phyloP scores from a whole-genome alignment of 192 early-diverging fungal genomes.

The Coemansia sp. region DNA sequence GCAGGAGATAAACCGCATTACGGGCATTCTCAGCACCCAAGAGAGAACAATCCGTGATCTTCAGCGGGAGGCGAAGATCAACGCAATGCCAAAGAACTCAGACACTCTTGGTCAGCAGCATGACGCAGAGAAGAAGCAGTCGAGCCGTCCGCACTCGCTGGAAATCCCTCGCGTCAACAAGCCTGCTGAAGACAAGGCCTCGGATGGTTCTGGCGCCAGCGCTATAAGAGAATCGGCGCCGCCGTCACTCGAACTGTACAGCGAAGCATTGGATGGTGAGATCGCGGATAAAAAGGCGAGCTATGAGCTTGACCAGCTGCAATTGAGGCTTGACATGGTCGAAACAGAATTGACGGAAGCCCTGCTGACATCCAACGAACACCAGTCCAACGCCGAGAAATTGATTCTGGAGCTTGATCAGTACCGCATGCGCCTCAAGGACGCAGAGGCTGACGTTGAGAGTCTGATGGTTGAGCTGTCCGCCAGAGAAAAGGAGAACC shows the following conservation, averaged over 20 bases:
- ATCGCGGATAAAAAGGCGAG: not conserved
- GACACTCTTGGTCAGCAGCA: not conserved
- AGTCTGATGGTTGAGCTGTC: conserved; percentile 29
- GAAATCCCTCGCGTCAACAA: not conserved
- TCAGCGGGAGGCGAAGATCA: not conserved
- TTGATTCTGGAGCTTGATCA: conserved; percentile 14
- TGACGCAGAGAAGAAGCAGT: not conserved
- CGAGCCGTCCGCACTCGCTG: conserved; percentile 13
- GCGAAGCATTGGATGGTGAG: not conserved
- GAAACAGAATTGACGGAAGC: conserved; percentile 34
- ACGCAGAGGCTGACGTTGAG: conserved; percentile 24
- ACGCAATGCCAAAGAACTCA: not conserved
- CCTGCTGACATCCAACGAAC: conserved; percentile 18
- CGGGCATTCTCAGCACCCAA: conserved; percentile 5
- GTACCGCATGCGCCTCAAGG: conserved; percentile 12
- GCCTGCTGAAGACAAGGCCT: not conserved
- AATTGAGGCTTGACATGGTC: conserved; percentile 18
- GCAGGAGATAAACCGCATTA: conserved; percentile 14
- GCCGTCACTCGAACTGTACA: not conserved
- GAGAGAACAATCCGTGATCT: conserved; percentile 11
- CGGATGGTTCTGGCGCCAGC: not conserved
- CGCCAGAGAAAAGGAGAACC: conserved; percentile 14
- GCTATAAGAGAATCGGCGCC: not conserved
- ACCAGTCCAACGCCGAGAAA: conserved; percentile 13
- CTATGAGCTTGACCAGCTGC: conserved; percentile 18